Evolutionary conservation across 2,329 filamentous ascomycete species (phyloP).

Genomic region (Ophioceras dolichostomum): DNA sequence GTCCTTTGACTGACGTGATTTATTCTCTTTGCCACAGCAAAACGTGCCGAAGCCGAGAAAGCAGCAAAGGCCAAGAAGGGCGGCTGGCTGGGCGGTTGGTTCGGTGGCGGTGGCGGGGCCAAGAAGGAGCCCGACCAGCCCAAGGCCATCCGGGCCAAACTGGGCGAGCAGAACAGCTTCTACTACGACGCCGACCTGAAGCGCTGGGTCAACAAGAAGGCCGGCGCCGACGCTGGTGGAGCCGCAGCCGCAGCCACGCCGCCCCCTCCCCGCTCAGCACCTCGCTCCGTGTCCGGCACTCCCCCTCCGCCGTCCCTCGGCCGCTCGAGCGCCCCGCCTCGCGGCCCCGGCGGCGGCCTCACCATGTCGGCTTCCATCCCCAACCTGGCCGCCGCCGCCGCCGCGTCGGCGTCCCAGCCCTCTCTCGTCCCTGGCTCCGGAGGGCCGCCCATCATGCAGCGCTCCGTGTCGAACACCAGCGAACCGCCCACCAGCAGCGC

Average conservation of each 20-base stretch:
- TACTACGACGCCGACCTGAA: conserved; percentile 93
- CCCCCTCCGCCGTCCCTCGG: conserved; percentile 30
- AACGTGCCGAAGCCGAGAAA: conserved; percentile 42
- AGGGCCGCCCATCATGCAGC: conserved; percentile 31
- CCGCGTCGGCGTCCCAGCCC: conserved; percentile 17
- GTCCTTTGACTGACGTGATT: background rate
- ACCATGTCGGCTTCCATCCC: conserved; percentile 6
- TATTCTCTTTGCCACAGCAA: conserved; percentile 31
- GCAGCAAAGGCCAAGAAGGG: conserved; percentile 46
- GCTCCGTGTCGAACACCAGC: conserved; percentile 35
- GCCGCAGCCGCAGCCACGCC: conserved; percentile 61
- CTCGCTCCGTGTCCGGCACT: conserved; percentile 38
- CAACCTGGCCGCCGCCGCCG: conserved; percentile 13
- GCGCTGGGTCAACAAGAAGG: conserved; percentile 97
- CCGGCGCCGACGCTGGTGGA: conserved; percentile 48
- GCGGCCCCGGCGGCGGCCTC: conserved; percentile 11
- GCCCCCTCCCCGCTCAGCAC: conserved; percentile 50
- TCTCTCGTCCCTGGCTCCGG: conserved; percentile 10
- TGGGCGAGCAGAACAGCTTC: conserved; percentile 88
- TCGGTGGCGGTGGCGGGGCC: conserved; percentile 54
- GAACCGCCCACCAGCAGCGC: too few species aligned
- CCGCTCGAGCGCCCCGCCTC: conserved; percentile 13
- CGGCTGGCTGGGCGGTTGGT: conserved; percentile 81
- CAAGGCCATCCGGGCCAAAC: conserved; percentile 78
- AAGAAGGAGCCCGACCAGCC: conserved; percentile 52